These are phyloP conservation scores for Trichophyton schoenleinii DNA, from an alignment of 2,329 filamentous ascomycete genomes.

Conservation along the genomic window DNA sequence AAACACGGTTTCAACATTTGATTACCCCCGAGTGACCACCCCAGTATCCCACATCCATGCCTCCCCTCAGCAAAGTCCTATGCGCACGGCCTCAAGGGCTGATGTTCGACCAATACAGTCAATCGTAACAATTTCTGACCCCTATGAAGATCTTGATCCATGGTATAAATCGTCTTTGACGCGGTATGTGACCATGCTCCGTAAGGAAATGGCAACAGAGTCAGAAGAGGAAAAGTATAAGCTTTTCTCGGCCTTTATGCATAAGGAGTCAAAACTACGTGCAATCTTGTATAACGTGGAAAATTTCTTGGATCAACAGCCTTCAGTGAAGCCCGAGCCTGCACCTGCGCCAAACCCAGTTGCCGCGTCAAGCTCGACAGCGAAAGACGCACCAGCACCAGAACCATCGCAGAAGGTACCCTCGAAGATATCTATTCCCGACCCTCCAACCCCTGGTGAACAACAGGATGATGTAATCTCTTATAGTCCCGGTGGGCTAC, in stretches of 20 bases:
- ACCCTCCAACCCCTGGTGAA: constrained; percentile 3
- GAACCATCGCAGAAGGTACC: not conserved
- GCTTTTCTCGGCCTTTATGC: constrained; percentile 40
- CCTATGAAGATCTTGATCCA: constrained; percentile 42
- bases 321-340: constrained; percentile 12
- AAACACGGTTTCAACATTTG: constrained; percentile 8
- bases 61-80: constrained; percentile 4
- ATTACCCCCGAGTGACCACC: constrained; percentile 6
- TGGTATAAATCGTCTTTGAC: constrained; percentile 46
- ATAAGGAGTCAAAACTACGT: constrained; percentile 36
- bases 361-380: not conserved
- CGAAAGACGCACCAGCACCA: not conserved
- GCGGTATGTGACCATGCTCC: constrained; percentile 43
- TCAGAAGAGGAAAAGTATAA: constrained; percentile 42
- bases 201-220: constrained; percentile 37
- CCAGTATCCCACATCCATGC: constrained; percentile 7
- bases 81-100: constrained; percentile 4
- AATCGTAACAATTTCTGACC: constrained; percentile 27
- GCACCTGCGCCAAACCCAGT: constrained; percentile 4
- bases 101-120: constrained; percentile 5
- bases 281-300: constrained; percentile 40
- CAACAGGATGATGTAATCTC: constrained; percentile 22
- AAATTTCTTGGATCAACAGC: constrained; percentile 15
- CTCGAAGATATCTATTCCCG: constrained; percentile 1
- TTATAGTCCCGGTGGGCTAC: constrained; percentile 44